Evolutionary conservation across 139 green algal genomes (phyloP).

Genomic region (Diplosphaera chodatii): DNA sequence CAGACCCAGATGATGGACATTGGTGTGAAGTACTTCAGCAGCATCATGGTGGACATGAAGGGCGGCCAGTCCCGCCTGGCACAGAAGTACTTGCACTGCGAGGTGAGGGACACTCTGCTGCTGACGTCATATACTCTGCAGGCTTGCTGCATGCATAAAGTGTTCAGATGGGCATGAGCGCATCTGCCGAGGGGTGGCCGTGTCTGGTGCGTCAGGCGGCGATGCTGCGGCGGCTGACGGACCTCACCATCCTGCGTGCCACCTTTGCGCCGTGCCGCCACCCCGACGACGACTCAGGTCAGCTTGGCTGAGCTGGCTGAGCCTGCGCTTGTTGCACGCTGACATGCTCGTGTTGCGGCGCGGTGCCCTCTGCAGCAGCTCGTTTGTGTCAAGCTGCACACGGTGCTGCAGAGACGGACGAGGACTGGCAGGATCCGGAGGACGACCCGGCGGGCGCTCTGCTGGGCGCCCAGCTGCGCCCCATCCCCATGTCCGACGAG

Average conservation of each 20-base stretch:
- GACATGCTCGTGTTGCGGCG: too few species aligned
- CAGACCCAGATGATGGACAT: neutral
- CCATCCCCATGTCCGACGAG: constrained; percentile 10
- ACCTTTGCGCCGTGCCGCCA: neutral
- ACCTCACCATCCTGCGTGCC: neutral
- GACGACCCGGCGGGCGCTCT: neutral
- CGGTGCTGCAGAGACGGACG: neutral
- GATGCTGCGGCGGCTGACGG: neutral
- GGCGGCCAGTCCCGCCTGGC: neutral
- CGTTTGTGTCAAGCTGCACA: too few species aligned
- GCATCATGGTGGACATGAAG: constrained; percentile 2
- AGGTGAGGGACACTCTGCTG: too few species aligned
- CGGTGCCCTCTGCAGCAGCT: too few species aligned
- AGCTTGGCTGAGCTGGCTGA: too few species aligned
- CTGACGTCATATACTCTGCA: too few species aligned
- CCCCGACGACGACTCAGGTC: neutral
- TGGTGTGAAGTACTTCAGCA: constrained; percentile 1
- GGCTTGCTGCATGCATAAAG: too few species aligned
- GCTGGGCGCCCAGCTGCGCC: neutral
- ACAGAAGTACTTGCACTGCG: neutral
- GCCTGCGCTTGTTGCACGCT: too few species aligned
- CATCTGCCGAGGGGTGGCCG: too few species aligned
- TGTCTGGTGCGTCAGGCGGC: neutral
- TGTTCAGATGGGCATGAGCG: too few species aligned
- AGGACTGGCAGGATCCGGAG: neutral